Evolutionary conservation across 108 stramenopile genomes (phyloP).

Genomic region (Fragilariopsis cylindrus): DNA sequence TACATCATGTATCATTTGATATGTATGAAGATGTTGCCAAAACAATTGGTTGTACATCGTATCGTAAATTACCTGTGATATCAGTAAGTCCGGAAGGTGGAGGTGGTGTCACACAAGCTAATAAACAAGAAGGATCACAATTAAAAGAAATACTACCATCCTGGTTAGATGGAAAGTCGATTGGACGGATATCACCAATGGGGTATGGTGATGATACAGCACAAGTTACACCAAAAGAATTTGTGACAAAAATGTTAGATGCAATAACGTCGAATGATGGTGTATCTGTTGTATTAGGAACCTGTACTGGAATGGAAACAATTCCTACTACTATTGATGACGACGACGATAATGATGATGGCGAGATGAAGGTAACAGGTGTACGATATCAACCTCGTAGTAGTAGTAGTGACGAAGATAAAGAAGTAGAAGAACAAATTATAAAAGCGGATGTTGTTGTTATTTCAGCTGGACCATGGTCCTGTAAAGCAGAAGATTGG

Average conservation of each 20-base stretch:
- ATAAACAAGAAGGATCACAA: conserved; percentile 33
- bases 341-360: conserved; percentile 27
- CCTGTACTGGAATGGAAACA: conserved; percentile 67
- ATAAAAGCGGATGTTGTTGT: conserved; percentile 62
- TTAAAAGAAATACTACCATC: conserved; percentile 45
- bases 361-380: conserved; percentile 39
- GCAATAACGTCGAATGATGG: conserved; percentile 1
- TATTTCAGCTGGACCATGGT: conserved; percentile 82
- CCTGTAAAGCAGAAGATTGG: conserved; percentile 79
- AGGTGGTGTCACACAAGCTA: conserved; percentile 37
- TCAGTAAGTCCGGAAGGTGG: conserved; percentile 49
- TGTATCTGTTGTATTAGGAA: conserved; percentile 66
- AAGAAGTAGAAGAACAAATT: conserved; percentile 28
- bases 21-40: conserved; percentile 76
- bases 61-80: conserved; percentile 82
- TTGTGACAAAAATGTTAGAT: conserved; percentile 78
- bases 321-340: neutral
- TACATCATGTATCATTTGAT: conserved; percentile 72
- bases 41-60: conserved; percentile 57
- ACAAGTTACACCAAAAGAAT: conserved; percentile 82
- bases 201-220: conserved; percentile 86
- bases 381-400: conserved; percentile 57
- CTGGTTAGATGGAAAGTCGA: conserved; percentile 72
- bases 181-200: conserved; percentile 62
- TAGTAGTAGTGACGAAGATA: neutral